These are phyloP conservation scores for Hygrophorus pudorinus DNA, from an alignment of 768 basidiomycete species.

Conservation along the genomic window DNA sequence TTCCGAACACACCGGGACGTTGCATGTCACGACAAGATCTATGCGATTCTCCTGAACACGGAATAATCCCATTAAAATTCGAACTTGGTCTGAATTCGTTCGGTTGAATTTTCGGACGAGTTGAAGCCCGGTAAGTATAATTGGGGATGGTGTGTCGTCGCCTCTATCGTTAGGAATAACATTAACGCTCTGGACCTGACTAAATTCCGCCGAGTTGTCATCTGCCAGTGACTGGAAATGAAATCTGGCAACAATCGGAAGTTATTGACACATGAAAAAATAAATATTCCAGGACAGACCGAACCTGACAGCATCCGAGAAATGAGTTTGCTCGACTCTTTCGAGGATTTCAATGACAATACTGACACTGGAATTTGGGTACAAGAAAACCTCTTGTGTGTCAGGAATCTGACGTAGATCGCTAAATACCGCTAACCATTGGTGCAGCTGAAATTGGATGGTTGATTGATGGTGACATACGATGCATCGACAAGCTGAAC, in stretches of 20 bases:
- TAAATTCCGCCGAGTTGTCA: constrained; percentile 67
- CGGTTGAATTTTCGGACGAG: constrained; percentile 69
- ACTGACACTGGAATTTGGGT: constrained; percentile 55
- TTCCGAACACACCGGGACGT: constrained; percentile 51
- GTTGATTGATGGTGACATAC: constrained; percentile 37
- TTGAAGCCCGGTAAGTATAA: constrained; percentile 63
- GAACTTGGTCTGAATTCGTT: constrained; percentile 50
- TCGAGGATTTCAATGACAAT: constrained; percentile 81
- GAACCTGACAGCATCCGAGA: constrained; percentile 62
- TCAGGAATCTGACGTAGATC: constrained; percentile 80
- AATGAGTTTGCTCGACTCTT: constrained; percentile 49
- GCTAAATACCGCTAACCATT: constrained; percentile 17
- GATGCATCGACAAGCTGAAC: constrained; percentile 67
- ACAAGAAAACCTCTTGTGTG: constrained; percentile 88
- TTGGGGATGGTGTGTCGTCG: constrained; percentile 46
- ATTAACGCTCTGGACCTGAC: constrained; percentile 32
- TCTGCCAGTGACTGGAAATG: constrained; percentile 88
- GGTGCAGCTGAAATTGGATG: neutral
- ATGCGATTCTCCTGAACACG: constrained; percentile 59
- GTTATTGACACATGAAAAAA: neutral
- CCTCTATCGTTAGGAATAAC: constrained; percentile 30
- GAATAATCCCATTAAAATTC: constrained; percentile 73
- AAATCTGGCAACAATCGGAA: constrained; percentile 41
- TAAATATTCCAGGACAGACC: constrained; percentile 12
- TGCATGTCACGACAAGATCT: constrained; percentile 81